phyloP scores from a whole-genome alignment of 805 yeast genomes.

The Jamesozyma rosinii region DNA sequence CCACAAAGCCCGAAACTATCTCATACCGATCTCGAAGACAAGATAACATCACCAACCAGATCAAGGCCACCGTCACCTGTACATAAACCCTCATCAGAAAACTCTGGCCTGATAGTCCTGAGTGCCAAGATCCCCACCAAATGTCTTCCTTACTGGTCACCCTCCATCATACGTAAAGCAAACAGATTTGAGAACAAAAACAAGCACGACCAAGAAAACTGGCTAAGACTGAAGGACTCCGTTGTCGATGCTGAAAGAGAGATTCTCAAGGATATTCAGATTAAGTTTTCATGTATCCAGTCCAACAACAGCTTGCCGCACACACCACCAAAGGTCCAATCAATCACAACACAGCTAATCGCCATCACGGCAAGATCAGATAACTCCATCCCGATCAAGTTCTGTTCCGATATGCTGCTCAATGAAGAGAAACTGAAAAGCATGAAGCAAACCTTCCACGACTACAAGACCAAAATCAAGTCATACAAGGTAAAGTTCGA shows the following conservation, averaged over 20 bases:
- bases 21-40: neutral
- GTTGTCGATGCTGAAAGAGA: slow-evolving; percentile 26
- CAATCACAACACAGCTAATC: slow-evolving; percentile 26
- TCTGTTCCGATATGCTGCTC: slow-evolving; percentile 29
- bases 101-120: slow-evolving; percentile 27
- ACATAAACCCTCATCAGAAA: slow-evolving; percentile 6
- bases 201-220: slow-evolving; percentile 31
- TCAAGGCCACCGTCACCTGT: neutral
- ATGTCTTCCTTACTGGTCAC: slow-evolving; percentile 33
- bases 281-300: slow-evolving; percentile 29
- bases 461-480: slow-evolving; percentile 8
- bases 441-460: slow-evolving; percentile 20
- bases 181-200: slow-evolving; percentile 30
- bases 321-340: slow-evolving; percentile 27
- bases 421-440: slow-evolving; percentile 17
- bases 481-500: slow-evolving; percentile 15
- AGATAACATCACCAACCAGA: neutral
- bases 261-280: slow-evolving; percentile 20
- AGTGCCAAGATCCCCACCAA: slow-evolving; percentile 28
- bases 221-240: slow-evolving; percentile 21
- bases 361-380: slow-evolving; percentile 31
- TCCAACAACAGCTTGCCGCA: slow-evolving; percentile 25
- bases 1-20: neutral
- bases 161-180: slow-evolving; percentile 31
- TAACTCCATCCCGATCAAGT: slow-evolving; percentile 35